These are phyloP conservation scores for Exserohilum rostratum DNA, from an alignment of 2,329 filamentous ascomycete species.

Conservation along the genomic window DNA sequence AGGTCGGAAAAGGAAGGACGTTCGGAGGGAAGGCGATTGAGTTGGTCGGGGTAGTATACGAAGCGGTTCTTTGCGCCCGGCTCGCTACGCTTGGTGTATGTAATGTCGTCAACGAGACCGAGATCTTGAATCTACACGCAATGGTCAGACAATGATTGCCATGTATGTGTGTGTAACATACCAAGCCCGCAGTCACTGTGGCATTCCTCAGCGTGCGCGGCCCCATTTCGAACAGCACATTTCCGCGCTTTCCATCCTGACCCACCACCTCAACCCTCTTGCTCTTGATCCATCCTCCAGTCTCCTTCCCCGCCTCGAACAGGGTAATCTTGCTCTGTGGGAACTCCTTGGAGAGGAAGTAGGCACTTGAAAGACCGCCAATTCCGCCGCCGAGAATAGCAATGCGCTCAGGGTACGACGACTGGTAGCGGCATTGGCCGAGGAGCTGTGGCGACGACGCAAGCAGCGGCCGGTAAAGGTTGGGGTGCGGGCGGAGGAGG, in stretches of 20 bases:
- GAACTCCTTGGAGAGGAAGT: constrained; percentile 74
- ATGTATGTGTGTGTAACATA: constrained; percentile 49
- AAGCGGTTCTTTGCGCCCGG: constrained; percentile 70
- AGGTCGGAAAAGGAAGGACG: constrained; percentile 34
- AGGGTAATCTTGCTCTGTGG: constrained; percentile 75
- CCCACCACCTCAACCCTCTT: constrained; percentile 66
- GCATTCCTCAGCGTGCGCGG: constrained; percentile 78
- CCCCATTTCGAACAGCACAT: constrained; percentile 81
- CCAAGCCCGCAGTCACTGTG: constrained; percentile 72
- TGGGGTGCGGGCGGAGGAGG: constrained; percentile 1
- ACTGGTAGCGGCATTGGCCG: constrained; percentile 25
- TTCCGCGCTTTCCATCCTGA: constrained; percentile 37
- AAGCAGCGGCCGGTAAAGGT: constrained; percentile 17
- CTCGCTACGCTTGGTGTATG: constrained; percentile 58
- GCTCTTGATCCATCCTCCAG: constrained; percentile 86
- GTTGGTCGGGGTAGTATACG: constrained; percentile 86
- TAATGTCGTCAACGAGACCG: constrained; percentile 61
- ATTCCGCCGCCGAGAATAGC: constrained; percentile 61
- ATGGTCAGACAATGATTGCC: constrained; percentile 9
- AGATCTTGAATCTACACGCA: constrained; percentile 63
- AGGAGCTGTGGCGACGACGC: constrained; percentile 19
- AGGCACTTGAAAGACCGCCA: constrained; percentile 61
- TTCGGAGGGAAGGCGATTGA: constrained; percentile 58
- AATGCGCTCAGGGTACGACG: constrained; percentile 46
- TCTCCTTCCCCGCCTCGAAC: constrained; percentile 71